Conservation (phyloP, 2,329 filamentous ascomycete species). For the Fusarium chlamydosporum region DNA sequence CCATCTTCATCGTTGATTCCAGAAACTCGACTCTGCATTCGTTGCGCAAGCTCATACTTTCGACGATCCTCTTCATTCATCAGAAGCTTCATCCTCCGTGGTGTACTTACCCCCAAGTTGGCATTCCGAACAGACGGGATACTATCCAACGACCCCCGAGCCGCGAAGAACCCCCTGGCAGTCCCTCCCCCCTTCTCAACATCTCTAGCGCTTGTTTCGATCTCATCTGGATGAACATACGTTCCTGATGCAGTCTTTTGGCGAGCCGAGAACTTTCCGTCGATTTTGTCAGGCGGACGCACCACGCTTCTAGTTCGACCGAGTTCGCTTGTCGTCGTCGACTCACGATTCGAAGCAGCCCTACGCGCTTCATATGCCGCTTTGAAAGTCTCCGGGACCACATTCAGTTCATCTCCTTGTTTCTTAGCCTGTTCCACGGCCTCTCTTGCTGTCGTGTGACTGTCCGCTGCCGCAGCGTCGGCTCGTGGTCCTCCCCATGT, state of each 20-base stretch:
- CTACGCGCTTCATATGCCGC: conserved; percentile 67
- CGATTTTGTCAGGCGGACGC: conserved; percentile 79
- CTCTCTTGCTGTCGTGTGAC: conserved; percentile 80
- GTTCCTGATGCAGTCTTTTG: conserved; percentile 76
- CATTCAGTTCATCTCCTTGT: conserved; percentile 88
- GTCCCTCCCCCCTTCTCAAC: conserved; percentile 42
- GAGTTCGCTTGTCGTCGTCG: conserved; percentile 54
- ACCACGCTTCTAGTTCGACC: conserved; percentile 70
- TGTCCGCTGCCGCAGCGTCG: conserved; percentile 86
- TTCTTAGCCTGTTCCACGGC: conserved; percentile 86
- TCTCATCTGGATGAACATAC: conserved; percentile 79
- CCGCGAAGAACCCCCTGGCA: conserved; percentile 2
- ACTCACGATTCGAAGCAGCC: conserved; percentile 52
- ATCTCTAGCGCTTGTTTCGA: conserved; percentile 49
- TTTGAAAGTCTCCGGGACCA: conserved; percentile 88
- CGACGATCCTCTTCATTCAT: conserved; percentile 83
- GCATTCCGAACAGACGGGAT: conserved; percentile 70
- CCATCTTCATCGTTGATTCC: not conserved
- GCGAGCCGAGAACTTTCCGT: conserved; percentile 83
- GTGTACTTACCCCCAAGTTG: conserved; percentile 73
- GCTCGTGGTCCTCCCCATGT: conserved; percentile 96
- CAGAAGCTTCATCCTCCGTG: conserved; percentile 78
- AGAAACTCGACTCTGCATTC: conserved; percentile 20
- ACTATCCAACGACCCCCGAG: conserved; percentile 76
- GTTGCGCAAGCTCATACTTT: conserved; percentile 77